Conservation (phyloP, 2,329 filamentous ascomycete species). For the Penicillium concentricum region DNA sequence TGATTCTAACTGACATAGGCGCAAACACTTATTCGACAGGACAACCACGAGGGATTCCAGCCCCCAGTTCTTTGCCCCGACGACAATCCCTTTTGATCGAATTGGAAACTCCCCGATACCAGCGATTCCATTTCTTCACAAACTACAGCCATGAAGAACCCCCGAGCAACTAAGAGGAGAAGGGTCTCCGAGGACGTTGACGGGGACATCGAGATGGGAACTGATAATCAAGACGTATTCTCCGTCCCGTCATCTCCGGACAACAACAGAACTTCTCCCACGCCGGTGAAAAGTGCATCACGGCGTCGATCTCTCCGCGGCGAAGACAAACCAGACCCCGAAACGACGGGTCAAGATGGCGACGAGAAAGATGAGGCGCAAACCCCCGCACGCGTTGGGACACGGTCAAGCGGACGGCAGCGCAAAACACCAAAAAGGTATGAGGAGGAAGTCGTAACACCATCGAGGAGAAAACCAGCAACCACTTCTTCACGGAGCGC, state of each 20-base stretch:
- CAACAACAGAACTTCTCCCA: constrained; percentile 14
- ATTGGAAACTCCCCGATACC: neutral
- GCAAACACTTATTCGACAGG: neutral
- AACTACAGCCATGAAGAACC: constrained; percentile 31
- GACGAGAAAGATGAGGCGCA: constrained; percentile 13
- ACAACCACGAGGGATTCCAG: neutral
- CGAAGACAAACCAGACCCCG: constrained; percentile 4
- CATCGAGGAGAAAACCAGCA: constrained; percentile 21
- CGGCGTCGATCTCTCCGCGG: constrained; percentile 25
- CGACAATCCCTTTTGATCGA: neutral
- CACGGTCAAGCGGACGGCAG: constrained; percentile 36
- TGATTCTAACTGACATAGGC: constrained; percentile 1
- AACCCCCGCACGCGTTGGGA: constrained; percentile 26
- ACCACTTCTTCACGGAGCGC: constrained; percentile 21
- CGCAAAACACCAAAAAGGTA: constrained; percentile 35
- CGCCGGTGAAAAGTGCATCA: constrained; percentile 20
- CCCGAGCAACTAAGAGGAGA: constrained; percentile 38
- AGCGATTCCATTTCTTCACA: neutral
- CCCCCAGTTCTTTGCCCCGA: neutral
- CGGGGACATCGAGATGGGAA: constrained; percentile 33
- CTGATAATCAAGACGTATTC: constrained; percentile 13
- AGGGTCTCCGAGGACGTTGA: constrained; percentile 36
- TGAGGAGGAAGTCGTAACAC: constrained; percentile 27
- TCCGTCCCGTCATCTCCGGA: constrained; percentile 17
- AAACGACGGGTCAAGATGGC: constrained; percentile 8